phyloP scores from a whole-genome alignment of 192 early-diverging fungal species.

The Allomyces javanicus region DNA sequence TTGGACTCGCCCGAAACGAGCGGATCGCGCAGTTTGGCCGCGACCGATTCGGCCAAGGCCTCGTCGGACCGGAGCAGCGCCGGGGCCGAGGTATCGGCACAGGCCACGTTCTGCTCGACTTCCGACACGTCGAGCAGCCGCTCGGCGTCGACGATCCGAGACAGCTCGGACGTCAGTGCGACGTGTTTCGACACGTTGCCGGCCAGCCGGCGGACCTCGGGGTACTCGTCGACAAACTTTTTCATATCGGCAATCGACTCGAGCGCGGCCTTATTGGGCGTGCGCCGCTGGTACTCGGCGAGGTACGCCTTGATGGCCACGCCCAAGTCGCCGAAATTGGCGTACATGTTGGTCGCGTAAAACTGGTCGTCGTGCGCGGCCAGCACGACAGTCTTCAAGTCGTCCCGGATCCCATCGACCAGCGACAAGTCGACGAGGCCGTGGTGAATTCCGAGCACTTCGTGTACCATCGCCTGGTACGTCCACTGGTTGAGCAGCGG shows the following conservation, averaged over 20 bases:
- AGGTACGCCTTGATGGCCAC: slow-evolving; percentile 84
- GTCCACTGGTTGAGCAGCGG: slow-evolving; percentile 94
- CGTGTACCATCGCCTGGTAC: slow-evolving; percentile 97
- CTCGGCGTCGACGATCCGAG: slow-evolving; percentile 50
- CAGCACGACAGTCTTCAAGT: slow-evolving; percentile 85
- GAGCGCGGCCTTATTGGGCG: slow-evolving; percentile 73
- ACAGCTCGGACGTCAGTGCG: slow-evolving; percentile 87
- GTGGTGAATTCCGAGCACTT: slow-evolving; percentile 79
- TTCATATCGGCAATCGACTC: slow-evolving; percentile 98
- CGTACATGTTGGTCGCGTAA: slow-evolving; percentile 71
- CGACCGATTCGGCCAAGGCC: background rate
- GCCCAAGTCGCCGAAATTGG: slow-evolving; percentile 89
- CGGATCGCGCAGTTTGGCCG: background rate
- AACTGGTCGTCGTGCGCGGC: slow-evolving; percentile 78
- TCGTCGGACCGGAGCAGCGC: no score
- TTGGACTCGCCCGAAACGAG: slow-evolving; percentile 50
- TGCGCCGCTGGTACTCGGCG: slow-evolving; percentile 80
- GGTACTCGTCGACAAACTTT: slow-evolving; percentile 94
- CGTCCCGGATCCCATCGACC: slow-evolving; percentile 59
- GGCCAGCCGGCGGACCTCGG: slow-evolving; percentile 86
- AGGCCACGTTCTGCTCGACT: slow-evolving; percentile 85
- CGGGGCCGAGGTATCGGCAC: slow-evolving; percentile 34
- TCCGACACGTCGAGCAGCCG: slow-evolving; percentile 72
- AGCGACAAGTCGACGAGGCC: slow-evolving; percentile 75
- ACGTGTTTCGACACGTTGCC: slow-evolving; percentile 98